Conservation (phyloP, 306 rosid species). For the Prunus armeniaca region DNA sequence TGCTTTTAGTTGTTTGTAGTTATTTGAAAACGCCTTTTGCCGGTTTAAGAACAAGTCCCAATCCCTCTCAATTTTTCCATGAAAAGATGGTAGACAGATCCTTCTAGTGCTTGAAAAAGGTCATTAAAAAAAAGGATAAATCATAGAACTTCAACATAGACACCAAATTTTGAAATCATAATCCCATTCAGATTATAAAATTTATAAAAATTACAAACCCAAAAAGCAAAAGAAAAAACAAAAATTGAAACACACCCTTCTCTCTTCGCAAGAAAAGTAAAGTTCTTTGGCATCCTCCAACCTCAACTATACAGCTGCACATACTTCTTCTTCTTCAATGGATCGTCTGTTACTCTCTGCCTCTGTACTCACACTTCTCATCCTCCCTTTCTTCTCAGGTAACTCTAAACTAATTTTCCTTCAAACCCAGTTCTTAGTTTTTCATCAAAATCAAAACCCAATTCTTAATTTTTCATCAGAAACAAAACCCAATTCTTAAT, state of each 20-base stretch:
- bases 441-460: conserved; percentile 4
- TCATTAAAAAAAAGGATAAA: background rate
- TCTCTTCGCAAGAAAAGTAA: conserved; percentile 44
- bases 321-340: conserved; percentile 31
- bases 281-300: conserved; percentile 24
- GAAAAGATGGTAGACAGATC: background rate
- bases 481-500: conserved; percentile 12
- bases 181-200: background rate
- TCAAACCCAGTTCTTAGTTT: background rate
- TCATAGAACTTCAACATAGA: background rate
- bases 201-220: background rate
- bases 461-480: background rate
- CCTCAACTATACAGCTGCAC: background rate
- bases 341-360: conserved; percentile 38
- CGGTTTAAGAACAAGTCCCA: no score
- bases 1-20: no score
- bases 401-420: background rate
- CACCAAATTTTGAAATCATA: background rate
- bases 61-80: no score
- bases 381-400: conserved; percentile 62
- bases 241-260: background rate
- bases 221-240: background rate
- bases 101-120: background rate
- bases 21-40: no score
- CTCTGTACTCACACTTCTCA: conserved; percentile 32